Conservation (phyloP, 106 monocot species). For the Allium cepa region DNA sequence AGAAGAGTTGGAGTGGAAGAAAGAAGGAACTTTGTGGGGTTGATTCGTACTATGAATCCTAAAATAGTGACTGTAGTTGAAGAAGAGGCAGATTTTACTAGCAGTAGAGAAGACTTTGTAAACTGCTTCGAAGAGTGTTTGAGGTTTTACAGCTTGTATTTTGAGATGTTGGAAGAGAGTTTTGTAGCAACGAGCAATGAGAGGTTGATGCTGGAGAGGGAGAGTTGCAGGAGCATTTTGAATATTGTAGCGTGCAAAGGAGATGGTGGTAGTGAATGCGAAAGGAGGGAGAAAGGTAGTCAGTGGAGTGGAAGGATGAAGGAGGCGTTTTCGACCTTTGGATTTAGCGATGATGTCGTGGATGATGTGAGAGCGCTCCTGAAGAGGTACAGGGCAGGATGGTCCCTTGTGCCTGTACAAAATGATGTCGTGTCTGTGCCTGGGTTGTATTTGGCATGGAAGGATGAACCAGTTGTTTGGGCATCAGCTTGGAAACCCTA, state of each 20-base stretch:
- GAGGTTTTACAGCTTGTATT: conserved; percentile 31
- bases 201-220: conserved; percentile 51
- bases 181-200: conserved; percentile 41
- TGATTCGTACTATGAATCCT: conserved; percentile 21
- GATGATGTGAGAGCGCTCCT: conserved; percentile 43
- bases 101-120: conserved; percentile 22
- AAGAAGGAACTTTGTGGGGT: conserved; percentile 19
- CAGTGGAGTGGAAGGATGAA: conserved; percentile 36
- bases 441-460: conserved; percentile 57
- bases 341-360: conserved; percentile 38
- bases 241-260: conserved; percentile 25
- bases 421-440: conserved; percentile 3
- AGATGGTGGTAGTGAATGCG: conserved; percentile 14
- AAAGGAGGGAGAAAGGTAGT: conserved; percentile 45
- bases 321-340: conserved; percentile 13
- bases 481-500: conserved; percentile 58
- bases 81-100: conserved; percentile 45
- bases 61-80: conserved; percentile 52
- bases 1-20: conserved; percentile 14
- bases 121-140: conserved; percentile 48
- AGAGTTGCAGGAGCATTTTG: conserved; percentile 35
- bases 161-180: conserved; percentile 57
- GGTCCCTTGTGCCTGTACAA: conserved; percentile 24
- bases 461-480: conserved; percentile 57
- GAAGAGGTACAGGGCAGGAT: conserved; percentile 31